Evolutionary conservation across 257 asterid genomes (phyloP).

Genomic region (Gentiana macrophylla): DNA sequence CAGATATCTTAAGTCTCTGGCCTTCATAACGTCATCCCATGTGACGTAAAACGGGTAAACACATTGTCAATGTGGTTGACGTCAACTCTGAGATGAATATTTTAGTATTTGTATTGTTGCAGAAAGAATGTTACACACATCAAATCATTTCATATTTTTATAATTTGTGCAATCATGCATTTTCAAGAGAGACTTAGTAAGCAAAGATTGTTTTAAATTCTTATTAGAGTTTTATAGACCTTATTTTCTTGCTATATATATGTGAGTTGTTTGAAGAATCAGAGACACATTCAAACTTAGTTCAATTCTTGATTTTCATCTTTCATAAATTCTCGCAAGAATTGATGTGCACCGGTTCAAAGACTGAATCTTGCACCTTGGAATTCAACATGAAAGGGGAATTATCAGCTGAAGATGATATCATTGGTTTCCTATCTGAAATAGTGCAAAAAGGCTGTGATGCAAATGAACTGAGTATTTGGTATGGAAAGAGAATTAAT

Average conservation of each 20-base stretch:
- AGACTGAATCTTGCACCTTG: slow-evolving; percentile 18
- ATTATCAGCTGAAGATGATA: slow-evolving; percentile 62
- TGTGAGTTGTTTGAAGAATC: not conserved
- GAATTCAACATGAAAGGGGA: slow-evolving; percentile 52
- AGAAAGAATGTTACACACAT: no score
- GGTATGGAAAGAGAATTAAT: slow-evolving; percentile 71
- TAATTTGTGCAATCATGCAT: no score
- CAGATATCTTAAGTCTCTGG: no score
- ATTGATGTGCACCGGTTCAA: slow-evolving; percentile 38
- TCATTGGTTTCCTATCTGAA: slow-evolving; percentile 38
- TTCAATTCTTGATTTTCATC: slow-evolving; percentile 10
- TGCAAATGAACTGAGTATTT: slow-evolving; percentile 46
- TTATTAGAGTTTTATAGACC: not conserved
- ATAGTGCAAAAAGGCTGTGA: slow-evolving; percentile 48
- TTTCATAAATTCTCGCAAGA: slow-evolving; percentile 22
- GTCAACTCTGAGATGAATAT: no score
- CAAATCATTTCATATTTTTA: no score
- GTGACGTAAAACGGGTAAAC: no score
- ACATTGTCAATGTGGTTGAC: no score
- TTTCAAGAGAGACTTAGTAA: not conserved
- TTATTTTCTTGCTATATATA: not conserved
- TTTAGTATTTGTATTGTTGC: no score
- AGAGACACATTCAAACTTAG: not conserved
- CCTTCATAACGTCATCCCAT: no score
- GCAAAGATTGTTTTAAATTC: not conserved